phyloP scores from a whole-genome alignment of 257 asterid genomes.

The Ballota nigra region DNA sequence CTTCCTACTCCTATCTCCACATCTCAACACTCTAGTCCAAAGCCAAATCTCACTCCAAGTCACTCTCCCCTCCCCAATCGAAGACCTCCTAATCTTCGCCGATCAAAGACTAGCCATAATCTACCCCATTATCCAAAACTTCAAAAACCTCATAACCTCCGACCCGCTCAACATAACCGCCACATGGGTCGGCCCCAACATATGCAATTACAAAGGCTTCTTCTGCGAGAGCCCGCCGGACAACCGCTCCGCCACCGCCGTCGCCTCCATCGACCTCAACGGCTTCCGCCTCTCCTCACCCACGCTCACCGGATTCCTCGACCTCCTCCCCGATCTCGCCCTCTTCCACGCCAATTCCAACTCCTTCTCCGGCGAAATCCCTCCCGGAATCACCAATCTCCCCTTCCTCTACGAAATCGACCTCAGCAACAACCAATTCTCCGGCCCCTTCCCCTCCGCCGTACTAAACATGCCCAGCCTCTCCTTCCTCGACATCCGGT shows the following conservation, averaged over 20 bases:
- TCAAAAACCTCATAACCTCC: constrained; percentile 49
- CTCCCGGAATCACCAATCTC: constrained; percentile 40
- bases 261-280: constrained; percentile 80
- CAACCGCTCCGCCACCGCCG: constrained; percentile 64
- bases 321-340: constrained; percentile 72
- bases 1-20: background rate
- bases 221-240: constrained; percentile 74
- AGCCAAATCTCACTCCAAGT: background rate
- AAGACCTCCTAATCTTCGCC: constrained; percentile 33
- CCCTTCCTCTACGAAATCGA: constrained; percentile 69
- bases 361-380: constrained; percentile 52
- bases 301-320: constrained; percentile 63
- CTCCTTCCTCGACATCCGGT: constrained; percentile 63
- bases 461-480: constrained; percentile 46
- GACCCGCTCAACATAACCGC: constrained; percentile 65
- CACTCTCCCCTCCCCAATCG: constrained; percentile 5
- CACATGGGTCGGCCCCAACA: constrained; percentile 61
- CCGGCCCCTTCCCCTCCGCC: constrained; percentile 61
- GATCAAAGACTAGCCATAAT: constrained; percentile 61
- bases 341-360: constrained; percentile 86
- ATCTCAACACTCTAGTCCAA: background rate
- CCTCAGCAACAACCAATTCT: constrained; percentile 65
- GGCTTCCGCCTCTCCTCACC: constrained; percentile 65
- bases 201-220: constrained; percentile 67
- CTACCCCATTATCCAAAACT: constrained; percentile 61